phyloP scores from a whole-genome alignment of 2,329 filamentous ascomycete genomes.

The Pseudogymnoascus sp. region DNA sequence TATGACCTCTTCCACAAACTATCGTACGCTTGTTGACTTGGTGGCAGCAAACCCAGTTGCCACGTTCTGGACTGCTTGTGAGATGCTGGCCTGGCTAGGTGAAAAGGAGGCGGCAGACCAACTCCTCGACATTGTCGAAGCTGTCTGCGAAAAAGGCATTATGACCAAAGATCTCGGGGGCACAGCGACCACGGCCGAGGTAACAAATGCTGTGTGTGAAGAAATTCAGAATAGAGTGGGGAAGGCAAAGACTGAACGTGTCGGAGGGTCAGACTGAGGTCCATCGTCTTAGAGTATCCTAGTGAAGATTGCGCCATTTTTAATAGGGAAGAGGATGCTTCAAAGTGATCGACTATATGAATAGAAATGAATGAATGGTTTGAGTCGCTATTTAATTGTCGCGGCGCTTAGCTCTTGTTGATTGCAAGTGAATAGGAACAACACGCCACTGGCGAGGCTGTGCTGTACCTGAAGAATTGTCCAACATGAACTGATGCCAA shows the following conservation, averaged over 20 bases:
- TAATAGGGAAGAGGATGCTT: not conserved
- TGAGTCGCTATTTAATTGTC: too few species aligned
- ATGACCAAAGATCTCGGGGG: slow-evolving; percentile 18
- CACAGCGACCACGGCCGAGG: slow-evolving; percentile 15
- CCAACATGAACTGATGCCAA: not conserved
- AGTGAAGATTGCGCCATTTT: not conserved
- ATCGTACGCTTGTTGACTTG: slow-evolving; percentile 32
- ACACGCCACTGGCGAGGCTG: too few species aligned
- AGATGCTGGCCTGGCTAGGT: slow-evolving; percentile 51
- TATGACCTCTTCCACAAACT: not conserved
- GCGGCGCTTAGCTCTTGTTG: too few species aligned
- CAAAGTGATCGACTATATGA: too few species aligned
- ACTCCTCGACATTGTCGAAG: slow-evolving; percentile 45
- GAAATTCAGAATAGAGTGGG: slow-evolving; percentile 18
- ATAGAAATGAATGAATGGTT: too few species aligned
- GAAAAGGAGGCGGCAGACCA: slow-evolving; percentile 41
- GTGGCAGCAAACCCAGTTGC: slow-evolving; percentile 49
- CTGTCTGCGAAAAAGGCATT: slow-evolving; percentile 36
- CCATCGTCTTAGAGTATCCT: not conserved
- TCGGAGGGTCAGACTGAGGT: not conserved
- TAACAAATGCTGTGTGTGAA: slow-evolving; percentile 21
- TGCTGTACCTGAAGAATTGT: too few species aligned
- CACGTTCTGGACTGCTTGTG: slow-evolving; percentile 49
- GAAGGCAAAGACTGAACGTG: not conserved
- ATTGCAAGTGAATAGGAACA: too few species aligned